Base-by-base conservation (phyloP, 1,284 basidiomycete genomes). In the Sporisorium scitamineum region DNA sequence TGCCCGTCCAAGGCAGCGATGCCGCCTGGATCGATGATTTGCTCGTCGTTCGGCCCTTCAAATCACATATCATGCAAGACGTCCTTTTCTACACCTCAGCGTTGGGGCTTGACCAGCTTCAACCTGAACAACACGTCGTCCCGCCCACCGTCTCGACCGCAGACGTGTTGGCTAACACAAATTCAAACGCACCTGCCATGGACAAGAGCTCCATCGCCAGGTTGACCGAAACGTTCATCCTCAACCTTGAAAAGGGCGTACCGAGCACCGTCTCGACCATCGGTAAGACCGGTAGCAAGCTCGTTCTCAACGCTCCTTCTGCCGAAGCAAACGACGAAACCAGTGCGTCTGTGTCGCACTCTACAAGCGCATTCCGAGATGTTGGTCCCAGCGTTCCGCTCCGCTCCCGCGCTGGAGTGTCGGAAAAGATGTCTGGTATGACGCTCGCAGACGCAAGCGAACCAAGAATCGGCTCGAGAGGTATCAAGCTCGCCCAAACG, bases 251-350 rank as follows among this genome's bases (percentile, higher is more conserved):
- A 63, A 58, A 67, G 14, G 78, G 81, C 26, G 83, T 84, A 24
- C 70, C 81, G 8, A 78, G 75, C 18, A 84, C 83, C 0, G 81
- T 84, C 9, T 76, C 70, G 34, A 84, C 83, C 2, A 77, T 84
- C 39, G 76, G 70, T 4, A 72, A 73, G 39, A 83, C 81, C 16
- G 79, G 78, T 3, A 63, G 64, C 54, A 84, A 84, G 70, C 75
- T 84, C n/a, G 78, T 84, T 0, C 70, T 81, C 53, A 63, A 68
- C 56, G 41, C 27, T 9, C 5, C 59, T 29, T 16, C 41, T 10
- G n/a, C 39, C 5, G 11, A 22, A 4, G 51, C 39, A n/a, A 39
- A 41, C 2, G 47, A 41, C 3, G 37, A n/a, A 22, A 22, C 20
- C 20, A 42, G 53, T 51, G 27, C 16, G n/a, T 18, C 45, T 53